These are phyloP conservation scores for Saccharum spontaneum DNA, from an alignment of 176 grass and related monocot genomes.

Conservation along the genomic window DNA sequence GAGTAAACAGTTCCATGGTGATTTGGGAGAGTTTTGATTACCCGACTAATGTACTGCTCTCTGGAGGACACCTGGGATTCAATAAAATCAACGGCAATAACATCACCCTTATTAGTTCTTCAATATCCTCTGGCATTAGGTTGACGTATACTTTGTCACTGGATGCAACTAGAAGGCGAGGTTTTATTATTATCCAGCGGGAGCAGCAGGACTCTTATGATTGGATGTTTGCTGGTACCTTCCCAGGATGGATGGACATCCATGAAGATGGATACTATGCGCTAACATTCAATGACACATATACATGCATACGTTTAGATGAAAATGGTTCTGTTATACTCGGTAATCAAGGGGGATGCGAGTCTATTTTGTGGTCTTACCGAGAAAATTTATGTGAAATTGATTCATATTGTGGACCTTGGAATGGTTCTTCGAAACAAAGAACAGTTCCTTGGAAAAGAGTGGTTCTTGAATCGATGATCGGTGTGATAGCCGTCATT, in stretches of 20 bases:
- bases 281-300: not conserved
- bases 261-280: not conserved
- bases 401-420: conserved; percentile 14
- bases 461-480: not conserved
- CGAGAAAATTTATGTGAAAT: not conserved
- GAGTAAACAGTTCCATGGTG: conserved; percentile 13
- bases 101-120: not conserved
- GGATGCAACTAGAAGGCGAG: not conserved
- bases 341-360: not conserved
- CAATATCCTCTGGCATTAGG: too few relatives aligned
- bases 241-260: not conserved
- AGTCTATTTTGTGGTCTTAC: conserved; percentile 1
- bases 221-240: not conserved
- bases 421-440: not conserved
- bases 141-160: not conserved
- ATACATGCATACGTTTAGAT: not conserved
- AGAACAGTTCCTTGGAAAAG: not conserved
- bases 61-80: conserved; percentile 11
- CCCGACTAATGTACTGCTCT: conserved; percentile 8
- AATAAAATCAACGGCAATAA: not conserved
- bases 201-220: not conserved
- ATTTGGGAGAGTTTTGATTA: conserved; percentile 39
- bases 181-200: not conserved
- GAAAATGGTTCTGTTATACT: not conserved
- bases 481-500: not conserved